Base-by-base conservation (phyloP, 2,329 filamentous ascomycete genomes). In the Stagonosporopsis vannaccii region DNA sequence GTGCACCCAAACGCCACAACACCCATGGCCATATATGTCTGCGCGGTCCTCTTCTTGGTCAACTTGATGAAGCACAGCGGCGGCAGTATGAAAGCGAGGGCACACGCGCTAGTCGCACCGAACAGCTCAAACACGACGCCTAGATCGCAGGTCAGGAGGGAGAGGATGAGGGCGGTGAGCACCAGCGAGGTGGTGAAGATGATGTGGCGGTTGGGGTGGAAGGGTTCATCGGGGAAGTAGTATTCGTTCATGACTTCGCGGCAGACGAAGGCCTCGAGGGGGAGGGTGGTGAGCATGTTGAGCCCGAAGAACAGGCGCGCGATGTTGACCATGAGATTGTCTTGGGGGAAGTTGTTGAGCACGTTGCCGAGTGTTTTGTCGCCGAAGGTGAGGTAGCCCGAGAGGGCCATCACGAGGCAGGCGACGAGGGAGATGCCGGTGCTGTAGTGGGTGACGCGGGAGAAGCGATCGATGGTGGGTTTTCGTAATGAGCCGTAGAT, bases 261-360 rank as follows among this genome's bases (percentile, higher is more conserved):
- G 77, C 95, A 99, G 51, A 99, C 95, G 75, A 99, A 99, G 15
- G 92, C 93, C 81, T 99, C 95, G 58, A 99, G 88, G 0, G 95
- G 95, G 32, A 99, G 82, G 1, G 95, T 98, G 13, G 95, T 97
- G 69, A 99, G 87, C 95, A 99, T 99, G 82, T 99, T 99, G 64
- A 99, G 85, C 2, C 95, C 95, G 73, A 99, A 98, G 78, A 92
- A 97, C 46, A 99, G 84, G 49, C 95, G 89, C 20, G 95, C 95
- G 56, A 99, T 84, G 77, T 97, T 98, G 72, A 98, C 92, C 86
- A 98, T 89, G 66, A 89, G 83, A 77, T 97, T 98, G 77, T 96
- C 87, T 19, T 87, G 82, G 1, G 93, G 90, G 72, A 99, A 98
- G 79, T 99, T 99, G 82, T 99, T 99, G 68, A 99, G 87, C 48